Conservation (phyloP, 1,284 basidiomycete species). For the Somion occarium region DNA sequence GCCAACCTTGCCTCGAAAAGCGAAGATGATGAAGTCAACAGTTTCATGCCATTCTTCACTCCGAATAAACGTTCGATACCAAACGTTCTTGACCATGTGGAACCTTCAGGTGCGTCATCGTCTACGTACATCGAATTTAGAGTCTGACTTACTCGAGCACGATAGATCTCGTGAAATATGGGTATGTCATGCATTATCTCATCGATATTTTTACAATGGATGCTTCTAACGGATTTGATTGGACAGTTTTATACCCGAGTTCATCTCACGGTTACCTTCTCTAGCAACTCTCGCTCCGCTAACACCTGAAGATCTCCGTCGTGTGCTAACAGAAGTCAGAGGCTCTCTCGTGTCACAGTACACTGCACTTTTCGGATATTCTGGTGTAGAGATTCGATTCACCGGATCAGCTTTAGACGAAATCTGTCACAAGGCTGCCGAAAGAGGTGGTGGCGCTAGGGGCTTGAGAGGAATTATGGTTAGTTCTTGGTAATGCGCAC, state of each 20-base stretch:
- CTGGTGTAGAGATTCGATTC: constrained; percentile 78
- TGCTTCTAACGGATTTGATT: no score
- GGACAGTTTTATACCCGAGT: constrained; percentile 95
- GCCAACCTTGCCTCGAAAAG: constrained; percentile 51
- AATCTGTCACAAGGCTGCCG: constrained; percentile 74
- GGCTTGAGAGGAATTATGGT: constrained; percentile 88
- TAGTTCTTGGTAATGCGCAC: constrained; percentile 15
- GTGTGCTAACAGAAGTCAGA: constrained; percentile 87
- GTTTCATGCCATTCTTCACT: constrained; percentile 66
- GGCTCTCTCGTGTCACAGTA: constrained; percentile 92
- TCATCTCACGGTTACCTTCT: constrained; percentile 86
- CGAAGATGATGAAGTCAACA: constrained; percentile 28
- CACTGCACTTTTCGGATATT: constrained; percentile 74
- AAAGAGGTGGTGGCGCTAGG: constrained; percentile 85
- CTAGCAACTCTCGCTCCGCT: constrained; percentile 81
- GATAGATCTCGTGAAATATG: constrained; percentile 80
- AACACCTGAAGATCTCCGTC: constrained; percentile 70
- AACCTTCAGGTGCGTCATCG: constrained; percentile 50
- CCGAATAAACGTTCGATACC: constrained; percentile 51
- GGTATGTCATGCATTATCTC: constrained; percentile 37
- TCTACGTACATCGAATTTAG: neutral
- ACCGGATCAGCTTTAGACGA: constrained; percentile 71
- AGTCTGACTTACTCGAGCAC: neutral
- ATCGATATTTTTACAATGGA: neutral
- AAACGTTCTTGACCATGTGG: constrained; percentile 59